Evolutionary conservation across 257 asterid species (phyloP).

Genomic region (Agastache rugosa): DNA sequence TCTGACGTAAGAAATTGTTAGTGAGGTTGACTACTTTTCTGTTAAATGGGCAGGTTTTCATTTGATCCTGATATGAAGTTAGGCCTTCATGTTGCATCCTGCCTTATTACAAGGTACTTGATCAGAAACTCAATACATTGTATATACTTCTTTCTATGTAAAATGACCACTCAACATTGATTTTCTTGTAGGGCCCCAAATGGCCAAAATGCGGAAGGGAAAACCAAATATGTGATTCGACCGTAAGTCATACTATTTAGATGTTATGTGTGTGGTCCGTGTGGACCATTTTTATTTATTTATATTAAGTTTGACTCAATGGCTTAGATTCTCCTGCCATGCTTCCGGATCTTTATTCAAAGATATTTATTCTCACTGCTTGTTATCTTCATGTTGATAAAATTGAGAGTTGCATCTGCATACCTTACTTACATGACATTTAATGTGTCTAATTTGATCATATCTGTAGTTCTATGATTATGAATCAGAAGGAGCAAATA

Average conservation of each 20-base stretch:
- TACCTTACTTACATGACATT: conserved; percentile 4
- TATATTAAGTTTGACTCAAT: conserved; percentile 16
- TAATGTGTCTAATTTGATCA: conserved; percentile 20
- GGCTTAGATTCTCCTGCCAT: conserved; percentile 15
- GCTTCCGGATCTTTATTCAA: conserved; percentile 4
- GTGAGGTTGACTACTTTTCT: conserved; percentile 31
- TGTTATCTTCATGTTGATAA: conserved; percentile 15
- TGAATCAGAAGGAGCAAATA: conserved; percentile 17
- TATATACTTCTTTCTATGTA: conserved; percentile 19
- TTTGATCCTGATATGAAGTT: conserved; percentile 80
- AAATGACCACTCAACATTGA: conserved; percentile 26
- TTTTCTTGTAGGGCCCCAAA: conserved; percentile 72
- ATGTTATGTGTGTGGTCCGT: conserved; percentile 7
- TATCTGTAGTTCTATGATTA: conserved; percentile 8
- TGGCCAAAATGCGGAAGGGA: conserved; percentile 88
- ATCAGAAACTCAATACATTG: conserved; percentile 28
- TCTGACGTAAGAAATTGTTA: conserved; percentile 22
- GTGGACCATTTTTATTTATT: conserved; percentile 9
- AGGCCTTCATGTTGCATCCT: conserved; percentile 96
- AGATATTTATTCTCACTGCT: conserved; percentile 13
- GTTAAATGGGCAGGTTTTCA: conserved; percentile 70
- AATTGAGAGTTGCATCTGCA: background rate
- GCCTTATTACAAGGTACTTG: conserved; percentile 80
- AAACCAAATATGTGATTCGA: conserved; percentile 82
- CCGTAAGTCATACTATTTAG: conserved; percentile 67